Conservation (phyloP, 345 rosid genomes). For the Ceriops decandra region DNA sequence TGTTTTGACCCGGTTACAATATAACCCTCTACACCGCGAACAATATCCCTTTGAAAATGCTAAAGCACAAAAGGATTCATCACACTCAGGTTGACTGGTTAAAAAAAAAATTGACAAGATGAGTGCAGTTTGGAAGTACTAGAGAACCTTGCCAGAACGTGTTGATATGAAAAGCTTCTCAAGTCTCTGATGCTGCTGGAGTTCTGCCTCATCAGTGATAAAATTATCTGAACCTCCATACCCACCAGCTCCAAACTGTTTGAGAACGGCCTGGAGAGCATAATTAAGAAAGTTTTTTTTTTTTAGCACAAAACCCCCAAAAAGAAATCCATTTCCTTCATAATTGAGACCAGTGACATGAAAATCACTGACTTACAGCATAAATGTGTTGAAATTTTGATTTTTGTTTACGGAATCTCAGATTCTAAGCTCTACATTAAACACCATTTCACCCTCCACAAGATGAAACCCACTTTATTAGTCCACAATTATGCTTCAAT, state of each 20-base stretch:
- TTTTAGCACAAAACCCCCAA: background rate
- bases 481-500: too few species aligned
- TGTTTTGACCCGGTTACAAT: conserved; percentile 79
- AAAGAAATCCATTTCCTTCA: background rate
- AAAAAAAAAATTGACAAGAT: conserved; percentile 5
- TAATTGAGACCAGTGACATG: too few species aligned
- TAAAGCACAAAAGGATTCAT: conserved; percentile 29
- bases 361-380: too few species aligned
- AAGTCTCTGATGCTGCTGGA: conserved; percentile 74
- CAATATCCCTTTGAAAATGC: conserved; percentile 90
- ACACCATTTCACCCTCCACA: too few species aligned
- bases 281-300: background rate
- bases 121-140: conserved; percentile 1
- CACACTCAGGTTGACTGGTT: conserved; percentile 7
- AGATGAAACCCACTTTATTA: too few species aligned
- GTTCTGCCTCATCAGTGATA: conserved; percentile 66
- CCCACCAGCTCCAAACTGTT: conserved; percentile 85
- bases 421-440: too few species aligned
- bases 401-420: too few species aligned
- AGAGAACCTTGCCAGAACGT: conserved; percentile 75
- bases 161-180: conserved; percentile 92
- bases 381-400: too few species aligned
- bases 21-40: conserved; percentile 86
- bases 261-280: conserved; percentile 62
- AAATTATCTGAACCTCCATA: conserved; percentile 71